Percentiles rank a stretch among this genome's conserved stretches.
Conservation (phyloP, 2,329 filamentous ascomycete genomes). For the Atkinsonella hypoxylon region DNA sequence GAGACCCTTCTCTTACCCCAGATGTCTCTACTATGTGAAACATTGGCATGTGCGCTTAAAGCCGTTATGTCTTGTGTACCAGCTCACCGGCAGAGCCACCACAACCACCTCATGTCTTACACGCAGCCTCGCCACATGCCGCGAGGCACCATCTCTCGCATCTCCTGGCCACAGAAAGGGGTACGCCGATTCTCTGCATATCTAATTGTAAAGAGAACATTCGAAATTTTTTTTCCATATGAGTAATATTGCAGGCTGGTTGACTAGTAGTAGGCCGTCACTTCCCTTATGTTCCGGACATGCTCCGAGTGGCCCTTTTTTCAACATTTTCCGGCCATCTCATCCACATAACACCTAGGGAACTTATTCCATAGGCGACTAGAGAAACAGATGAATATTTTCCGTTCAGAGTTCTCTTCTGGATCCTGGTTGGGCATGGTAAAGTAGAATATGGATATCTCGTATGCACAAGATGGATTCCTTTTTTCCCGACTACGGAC, state of each 20-base stretch:
- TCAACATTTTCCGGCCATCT: no score
- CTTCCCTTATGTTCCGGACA: neutral
- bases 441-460: no score
- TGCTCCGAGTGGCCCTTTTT: no score
- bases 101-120: neutral
- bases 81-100: neutral
- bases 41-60: neutral
- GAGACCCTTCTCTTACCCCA: neutral
- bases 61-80: neutral
- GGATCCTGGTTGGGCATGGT: no score
- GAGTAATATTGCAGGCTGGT: neutral
- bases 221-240: neutral
- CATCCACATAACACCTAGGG: no score
- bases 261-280: neutral
- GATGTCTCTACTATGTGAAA: neutral
- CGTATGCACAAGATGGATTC: no score
- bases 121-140: neutral
- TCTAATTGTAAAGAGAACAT: no score
- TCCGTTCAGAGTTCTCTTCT: no score
- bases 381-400: no score
- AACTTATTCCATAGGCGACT: no score
- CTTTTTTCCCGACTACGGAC: no score
- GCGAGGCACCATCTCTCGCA: neutral
- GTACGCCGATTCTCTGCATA: no score
- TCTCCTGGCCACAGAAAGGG: neutral